Conservation (phyloP, 2,329 filamentous ascomycete genomes). For the Microcyclospora pomicola region DNA sequence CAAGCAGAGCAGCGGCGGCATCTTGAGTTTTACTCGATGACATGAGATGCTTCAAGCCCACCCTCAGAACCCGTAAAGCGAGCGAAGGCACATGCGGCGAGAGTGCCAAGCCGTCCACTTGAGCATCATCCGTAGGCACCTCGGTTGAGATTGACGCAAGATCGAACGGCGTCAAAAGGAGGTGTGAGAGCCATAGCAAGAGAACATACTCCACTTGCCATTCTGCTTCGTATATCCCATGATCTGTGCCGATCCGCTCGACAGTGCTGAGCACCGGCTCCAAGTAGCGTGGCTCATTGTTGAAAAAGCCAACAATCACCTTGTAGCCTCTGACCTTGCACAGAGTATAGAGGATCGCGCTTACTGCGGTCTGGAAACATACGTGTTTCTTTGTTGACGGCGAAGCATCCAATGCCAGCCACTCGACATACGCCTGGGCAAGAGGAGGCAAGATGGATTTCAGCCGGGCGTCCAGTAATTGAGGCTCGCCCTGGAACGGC, state of each 20-base stretch:
- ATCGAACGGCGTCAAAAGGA: constrained; percentile 66
- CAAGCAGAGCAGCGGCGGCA: constrained; percentile 70
- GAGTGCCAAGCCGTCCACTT: constrained; percentile 39
- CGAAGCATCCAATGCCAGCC: constrained; percentile 30
- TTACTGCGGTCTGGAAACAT: constrained; percentile 54
- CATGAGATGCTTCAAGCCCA: constrained; percentile 58
- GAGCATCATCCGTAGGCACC: constrained; percentile 30
- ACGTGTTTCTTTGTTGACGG: constrained; percentile 17
- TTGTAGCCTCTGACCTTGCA: constrained; percentile 93
- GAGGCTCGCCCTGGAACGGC: constrained; percentile 87
- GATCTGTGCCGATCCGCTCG: constrained; percentile 39
- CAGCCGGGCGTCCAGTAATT: constrained; percentile 76
- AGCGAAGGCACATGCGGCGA: constrained; percentile 53
- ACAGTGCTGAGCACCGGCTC: constrained; percentile 66
- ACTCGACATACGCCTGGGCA: constrained; percentile 60
- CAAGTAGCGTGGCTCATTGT: constrained; percentile 75
- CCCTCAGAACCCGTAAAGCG: constrained; percentile 52
- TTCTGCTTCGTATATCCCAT: constrained; percentile 2
- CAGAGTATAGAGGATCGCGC: constrained; percentile 70
- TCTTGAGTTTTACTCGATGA: constrained; percentile 77
- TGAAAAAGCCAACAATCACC: constrained; percentile 78
- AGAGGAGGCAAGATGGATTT: constrained; percentile 60
- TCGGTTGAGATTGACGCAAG: constrained; percentile 62
- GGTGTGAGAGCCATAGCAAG: constrained; percentile 58
- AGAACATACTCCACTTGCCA: constrained; percentile 89